phyloP scores from a whole-genome alignment of 2,329 filamentous ascomycete species.

The Helminthosporium solani region DNA sequence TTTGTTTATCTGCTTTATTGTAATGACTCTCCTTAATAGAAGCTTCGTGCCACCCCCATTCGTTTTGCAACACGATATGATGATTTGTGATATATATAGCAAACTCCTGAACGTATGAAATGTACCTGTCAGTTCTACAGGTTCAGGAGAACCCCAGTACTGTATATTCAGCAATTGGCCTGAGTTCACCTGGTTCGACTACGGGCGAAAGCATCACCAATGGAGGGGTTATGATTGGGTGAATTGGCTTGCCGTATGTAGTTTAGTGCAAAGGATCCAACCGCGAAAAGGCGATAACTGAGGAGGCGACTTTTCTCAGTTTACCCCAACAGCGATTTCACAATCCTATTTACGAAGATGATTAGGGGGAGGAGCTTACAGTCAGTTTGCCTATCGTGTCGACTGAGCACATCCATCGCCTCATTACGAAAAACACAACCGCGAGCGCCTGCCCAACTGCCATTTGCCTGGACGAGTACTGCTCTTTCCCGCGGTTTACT shows the following conservation, averaged over 20 bases:
- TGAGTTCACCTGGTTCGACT: no score
- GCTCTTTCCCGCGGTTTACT: conserved; percentile 5
- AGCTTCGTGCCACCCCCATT: background rate
- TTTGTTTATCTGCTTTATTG: conserved; percentile 11
- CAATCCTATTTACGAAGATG: conserved; percentile 24
- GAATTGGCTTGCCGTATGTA: background rate
- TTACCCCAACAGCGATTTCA: conserved; percentile 2
- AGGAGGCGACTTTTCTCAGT: conserved; percentile 33
- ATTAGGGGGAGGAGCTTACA: conserved; percentile 30
- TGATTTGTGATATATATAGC: background rate
- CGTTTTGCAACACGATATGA: background rate
- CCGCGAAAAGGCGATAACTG: conserved; percentile 1
- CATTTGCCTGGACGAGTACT: conserved; percentile 5
- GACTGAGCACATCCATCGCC: conserved; percentile 29
- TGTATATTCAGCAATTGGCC: no score
- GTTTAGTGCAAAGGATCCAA: conserved; percentile 19
- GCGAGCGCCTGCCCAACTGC: conserved; percentile 12
- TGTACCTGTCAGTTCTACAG: no score
- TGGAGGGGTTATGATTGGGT: background rate
- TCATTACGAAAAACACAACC: conserved; percentile 27
- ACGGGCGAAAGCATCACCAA: background rate
- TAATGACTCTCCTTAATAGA: conserved; percentile 17
- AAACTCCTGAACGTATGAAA: background rate
- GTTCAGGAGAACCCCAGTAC: no score
- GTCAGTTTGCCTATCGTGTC: conserved; percentile 36